These are phyloP conservation scores for Kazachstania bromeliacearum DNA, from an alignment of 805 yeast genomes.

Conservation along the genomic window DNA sequence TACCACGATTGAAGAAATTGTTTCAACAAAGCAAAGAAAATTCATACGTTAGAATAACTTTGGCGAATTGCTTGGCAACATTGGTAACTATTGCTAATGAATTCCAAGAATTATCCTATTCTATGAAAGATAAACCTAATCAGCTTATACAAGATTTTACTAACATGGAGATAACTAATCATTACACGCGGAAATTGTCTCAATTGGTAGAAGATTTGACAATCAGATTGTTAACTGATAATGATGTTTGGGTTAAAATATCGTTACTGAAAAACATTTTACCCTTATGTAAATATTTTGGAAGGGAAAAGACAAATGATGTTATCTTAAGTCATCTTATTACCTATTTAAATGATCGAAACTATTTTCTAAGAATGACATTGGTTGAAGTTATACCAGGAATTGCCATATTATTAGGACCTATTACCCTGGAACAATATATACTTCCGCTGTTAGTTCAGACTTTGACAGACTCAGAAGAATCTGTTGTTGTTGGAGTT, in stretches of 20 bases:
- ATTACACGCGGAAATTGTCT: conserved; percentile 16
- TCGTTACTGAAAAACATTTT: conserved; percentile 63
- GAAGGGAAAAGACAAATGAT: conserved; percentile 82
- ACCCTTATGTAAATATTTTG: conserved; percentile 72
- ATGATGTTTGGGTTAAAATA: conserved; percentile 53
- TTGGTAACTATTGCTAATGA: conserved; percentile 56
- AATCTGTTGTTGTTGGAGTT: conserved; percentile 64
- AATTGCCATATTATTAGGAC: conserved; percentile 73
- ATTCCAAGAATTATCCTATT: conserved; percentile 52
- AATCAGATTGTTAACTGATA: conserved; percentile 59
- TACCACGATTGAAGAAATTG: conserved; percentile 55
- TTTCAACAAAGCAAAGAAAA: conserved; percentile 32
- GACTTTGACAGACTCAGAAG: conserved; percentile 76
- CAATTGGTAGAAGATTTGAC: conserved; percentile 55
- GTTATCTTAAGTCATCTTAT: conserved; percentile 81
- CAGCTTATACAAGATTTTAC: conserved; percentile 10
- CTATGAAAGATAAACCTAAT: conserved; percentile 10
- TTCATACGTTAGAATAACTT: conserved; percentile 47
- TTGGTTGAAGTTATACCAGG: conserved; percentile 65
- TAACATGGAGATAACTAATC: conserved; percentile 12
- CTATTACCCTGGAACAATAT: conserved; percentile 75
- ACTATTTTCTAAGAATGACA: conserved; percentile 54
- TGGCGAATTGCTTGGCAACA: conserved; percentile 66
- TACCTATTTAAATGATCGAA: conserved; percentile 78
- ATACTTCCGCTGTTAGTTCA: conserved; percentile 78